phyloP scores from a whole-genome alignment of 352 stramenopile genomes.

The Pythium guiyangense region DNA sequence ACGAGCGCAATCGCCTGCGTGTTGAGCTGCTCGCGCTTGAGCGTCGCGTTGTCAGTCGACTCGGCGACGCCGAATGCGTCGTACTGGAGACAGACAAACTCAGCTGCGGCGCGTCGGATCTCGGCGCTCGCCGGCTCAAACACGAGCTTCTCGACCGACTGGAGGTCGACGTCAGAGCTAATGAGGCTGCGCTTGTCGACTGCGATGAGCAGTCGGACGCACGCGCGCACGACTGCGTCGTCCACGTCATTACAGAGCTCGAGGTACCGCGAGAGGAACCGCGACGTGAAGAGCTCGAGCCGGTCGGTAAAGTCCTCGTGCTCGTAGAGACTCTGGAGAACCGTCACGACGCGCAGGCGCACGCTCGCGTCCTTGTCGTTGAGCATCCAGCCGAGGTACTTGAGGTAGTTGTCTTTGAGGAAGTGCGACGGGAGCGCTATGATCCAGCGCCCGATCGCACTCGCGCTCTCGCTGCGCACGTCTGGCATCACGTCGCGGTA shows the following conservation, averaged over 20 bases:
- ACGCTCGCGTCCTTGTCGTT: constrained; percentile 88
- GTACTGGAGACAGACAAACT: constrained; percentile 88
- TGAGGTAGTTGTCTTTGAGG: constrained; percentile 92
- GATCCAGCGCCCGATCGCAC: constrained; percentile 83
- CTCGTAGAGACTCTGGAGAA: constrained; percentile 84
- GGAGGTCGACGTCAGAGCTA: constrained; percentile 69
- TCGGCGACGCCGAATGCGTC: constrained; percentile 82
- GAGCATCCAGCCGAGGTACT: constrained; percentile 95
- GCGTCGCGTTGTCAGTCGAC: constrained; percentile 46
- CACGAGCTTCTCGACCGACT: constrained; percentile 74
- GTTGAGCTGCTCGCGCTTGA: constrained; percentile 81
- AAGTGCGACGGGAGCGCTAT: constrained; percentile 86
- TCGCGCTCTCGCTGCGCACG: constrained; percentile 81
- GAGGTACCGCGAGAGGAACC: constrained; percentile 73
- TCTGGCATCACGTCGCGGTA: constrained; percentile 93
- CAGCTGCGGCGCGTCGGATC: constrained; percentile 75
- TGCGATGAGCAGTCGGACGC: constrained; percentile 71
- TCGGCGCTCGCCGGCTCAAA: constrained; percentile 71
- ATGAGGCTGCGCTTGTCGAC: constrained; percentile 83
- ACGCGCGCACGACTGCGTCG: constrained; percentile 57
- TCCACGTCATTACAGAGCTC: constrained; percentile 85
- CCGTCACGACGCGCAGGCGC: constrained; percentile 74
- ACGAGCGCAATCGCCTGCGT: constrained; percentile 86
- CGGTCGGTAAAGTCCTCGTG: constrained; percentile 58
- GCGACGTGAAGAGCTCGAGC: constrained; percentile 75